A percentile compares a stretch with the other conserved stretches of the same genome.
phyloP scores from a whole-genome alignment of 768 basidiomycete species.

The Boletus sp. region DNA sequence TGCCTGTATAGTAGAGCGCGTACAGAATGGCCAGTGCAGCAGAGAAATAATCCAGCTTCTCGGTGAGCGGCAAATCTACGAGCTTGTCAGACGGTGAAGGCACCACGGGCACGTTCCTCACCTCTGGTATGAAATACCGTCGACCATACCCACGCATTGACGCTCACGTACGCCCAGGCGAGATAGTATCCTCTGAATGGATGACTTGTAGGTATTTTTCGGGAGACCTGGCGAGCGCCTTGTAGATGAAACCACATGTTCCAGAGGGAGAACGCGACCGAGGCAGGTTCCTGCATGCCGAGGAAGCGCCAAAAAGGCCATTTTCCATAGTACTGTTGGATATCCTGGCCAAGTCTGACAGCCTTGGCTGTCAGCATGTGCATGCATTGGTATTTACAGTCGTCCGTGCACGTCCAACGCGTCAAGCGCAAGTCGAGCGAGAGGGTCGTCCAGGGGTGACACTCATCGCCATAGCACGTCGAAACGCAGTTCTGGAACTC shows the following conservation, averaged over 20 bases:
- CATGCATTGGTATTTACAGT: conserved; percentile 91
- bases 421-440: conserved; percentile 62
- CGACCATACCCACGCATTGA: conserved; percentile 94
- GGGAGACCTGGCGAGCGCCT: conserved; percentile 52
- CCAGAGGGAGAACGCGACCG: conserved; percentile 83
- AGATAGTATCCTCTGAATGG: conserved; percentile 72
- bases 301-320: conserved; percentile 91
- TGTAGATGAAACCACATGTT: conserved; percentile 76
- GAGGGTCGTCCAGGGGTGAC: conserved; percentile 37
- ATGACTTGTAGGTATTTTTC: conserved; percentile 50
- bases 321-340: conserved; percentile 91
- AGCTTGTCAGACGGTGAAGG: conserved; percentile 6
- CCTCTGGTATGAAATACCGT: conserved; percentile 91
- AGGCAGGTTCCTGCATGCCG: conserved; percentile 95
- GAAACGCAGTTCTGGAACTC: conserved; percentile 40
- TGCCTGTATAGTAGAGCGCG: conserved; percentile 72
- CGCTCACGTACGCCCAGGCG: conserved; percentile 62
- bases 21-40: conserved; percentile 83
- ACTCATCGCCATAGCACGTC: conserved; percentile 30
- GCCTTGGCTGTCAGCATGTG: conserved; percentile 68
- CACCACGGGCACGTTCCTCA: conserved; percentile 33
- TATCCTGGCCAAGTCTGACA: conserved; percentile 35
- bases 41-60: conserved; percentile 93
- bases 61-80: conserved; percentile 78
- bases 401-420: conserved; percentile 83